A percentile compares a stretch with the other conserved stretches of the same genome.
Evolutionary conservation across 2,329 filamentous ascomycete species (phyloP).

Genomic region (Pyricularia sp.): DNA sequence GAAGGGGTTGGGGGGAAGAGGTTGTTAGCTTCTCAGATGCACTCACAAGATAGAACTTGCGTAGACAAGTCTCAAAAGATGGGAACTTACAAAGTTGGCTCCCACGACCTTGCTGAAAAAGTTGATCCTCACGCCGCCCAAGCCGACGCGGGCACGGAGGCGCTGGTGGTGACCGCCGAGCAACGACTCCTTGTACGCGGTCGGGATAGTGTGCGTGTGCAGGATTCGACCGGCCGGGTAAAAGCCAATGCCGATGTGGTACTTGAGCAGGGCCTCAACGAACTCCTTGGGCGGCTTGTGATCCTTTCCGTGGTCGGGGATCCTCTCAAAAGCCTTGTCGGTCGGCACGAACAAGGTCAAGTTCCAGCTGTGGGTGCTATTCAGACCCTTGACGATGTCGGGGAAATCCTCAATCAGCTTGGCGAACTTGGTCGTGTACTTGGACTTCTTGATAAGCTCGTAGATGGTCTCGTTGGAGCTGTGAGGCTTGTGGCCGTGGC

Average conservation of each 20-base stretch:
- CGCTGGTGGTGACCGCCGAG: slow-evolving; percentile 59
- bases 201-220: slow-evolving; percentile 60
- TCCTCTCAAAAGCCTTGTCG: slow-evolving; percentile 57
- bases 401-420: slow-evolving; percentile 61
- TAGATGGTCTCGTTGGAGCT: slow-evolving; percentile 62
- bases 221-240: slow-evolving; percentile 57
- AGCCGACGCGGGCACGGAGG: slow-evolving; percentile 51
- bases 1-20: background rate
- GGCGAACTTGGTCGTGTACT: slow-evolving; percentile 65
- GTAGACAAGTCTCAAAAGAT: background rate
- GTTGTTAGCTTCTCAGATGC: background rate
- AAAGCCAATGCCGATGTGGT: slow-evolving; percentile 59
- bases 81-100: slow-evolving; percentile 49
- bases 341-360: slow-evolving; percentile 73
- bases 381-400: slow-evolving; percentile 59
- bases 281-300: slow-evolving; percentile 56
- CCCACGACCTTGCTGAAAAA: slow-evolving; percentile 60
- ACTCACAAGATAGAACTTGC: too few relatives aligned
- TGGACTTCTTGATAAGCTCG: slow-evolving; percentile 61
- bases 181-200: slow-evolving; percentile 41
- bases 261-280: slow-evolving; percentile 54
- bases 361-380: slow-evolving; percentile 54
- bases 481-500: slow-evolving; percentile 12
- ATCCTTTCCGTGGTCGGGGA: slow-evolving; percentile 25
- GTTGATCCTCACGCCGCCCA: slow-evolving; percentile 57